Conservation (phyloP, 2,329 filamentous ascomycete species). For the Scedosporium minutisporum region DNA sequence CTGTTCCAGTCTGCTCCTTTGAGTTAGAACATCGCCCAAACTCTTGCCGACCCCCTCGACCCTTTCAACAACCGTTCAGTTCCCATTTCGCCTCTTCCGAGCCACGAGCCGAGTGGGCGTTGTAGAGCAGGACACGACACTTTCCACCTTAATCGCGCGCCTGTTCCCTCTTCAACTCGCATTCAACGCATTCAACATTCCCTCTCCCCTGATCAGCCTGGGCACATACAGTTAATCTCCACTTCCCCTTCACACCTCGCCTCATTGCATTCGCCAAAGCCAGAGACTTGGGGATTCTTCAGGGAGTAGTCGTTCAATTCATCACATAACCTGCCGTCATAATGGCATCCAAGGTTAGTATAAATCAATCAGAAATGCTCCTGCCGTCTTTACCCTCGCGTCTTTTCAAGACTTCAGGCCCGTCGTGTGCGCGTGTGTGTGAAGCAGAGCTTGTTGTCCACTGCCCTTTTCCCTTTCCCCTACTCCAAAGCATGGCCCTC, state of each 20-base stretch:
- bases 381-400: too few relatives aligned
- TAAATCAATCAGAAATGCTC: too few relatives aligned
- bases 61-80: not conserved
- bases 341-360: slow-evolving; percentile 6
- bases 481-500: too few relatives aligned
- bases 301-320: not conserved
- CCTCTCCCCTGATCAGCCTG: not conserved
- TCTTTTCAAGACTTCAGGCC: not conserved
- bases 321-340: not conserved
- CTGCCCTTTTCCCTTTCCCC: not conserved
- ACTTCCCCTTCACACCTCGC: not conserved
- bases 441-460: not conserved
- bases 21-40: not conserved
- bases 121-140: not conserved
- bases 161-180: not conserved
- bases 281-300: not conserved
- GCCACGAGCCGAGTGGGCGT: not conserved
- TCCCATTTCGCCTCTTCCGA: not conserved
- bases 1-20: not conserved
- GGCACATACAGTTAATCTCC: not conserved
- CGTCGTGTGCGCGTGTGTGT: not conserved
- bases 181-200: not conserved
- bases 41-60: not conserved
- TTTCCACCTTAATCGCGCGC: not conserved
- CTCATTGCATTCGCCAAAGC: not conserved